These are phyloP conservation scores for Yamagishiella unicocca DNA, from an alignment of 139 green algal species.

Conservation along the genomic window DNA sequence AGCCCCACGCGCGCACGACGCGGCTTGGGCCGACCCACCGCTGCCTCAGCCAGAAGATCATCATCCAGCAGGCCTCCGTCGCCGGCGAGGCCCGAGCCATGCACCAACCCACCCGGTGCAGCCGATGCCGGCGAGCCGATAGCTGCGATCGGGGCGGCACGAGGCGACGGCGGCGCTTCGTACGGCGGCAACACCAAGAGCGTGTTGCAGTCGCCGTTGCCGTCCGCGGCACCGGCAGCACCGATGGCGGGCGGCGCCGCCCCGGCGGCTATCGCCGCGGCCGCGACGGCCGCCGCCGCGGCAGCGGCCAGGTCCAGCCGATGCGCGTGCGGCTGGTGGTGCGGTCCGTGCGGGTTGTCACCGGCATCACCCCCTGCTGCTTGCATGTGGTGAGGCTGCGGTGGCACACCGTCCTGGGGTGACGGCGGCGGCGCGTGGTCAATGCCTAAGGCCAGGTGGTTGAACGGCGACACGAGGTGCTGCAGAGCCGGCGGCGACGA, in stretches of 20 bases:
- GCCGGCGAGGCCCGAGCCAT: not conserved
- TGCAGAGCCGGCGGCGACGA: not conserved
- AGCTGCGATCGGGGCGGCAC: not conserved
- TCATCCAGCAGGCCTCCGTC: not conserved
- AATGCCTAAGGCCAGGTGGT: not conserved
- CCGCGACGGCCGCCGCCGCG: conserved; percentile 24
- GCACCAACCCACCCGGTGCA: not conserved
- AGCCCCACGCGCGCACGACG: conserved; percentile 7
- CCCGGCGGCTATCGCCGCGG: not conserved
- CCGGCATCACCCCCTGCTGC: too few species aligned
- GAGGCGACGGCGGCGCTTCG: not conserved
- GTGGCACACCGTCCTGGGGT: too few species aligned
- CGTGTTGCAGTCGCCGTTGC: not conserved
- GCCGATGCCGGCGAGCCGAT: not conserved
- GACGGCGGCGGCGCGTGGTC: too few species aligned
- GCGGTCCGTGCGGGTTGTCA: not conserved
- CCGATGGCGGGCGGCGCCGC: not conserved
- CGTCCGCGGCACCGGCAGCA: not conserved
- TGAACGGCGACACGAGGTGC: conserved; percentile 8
- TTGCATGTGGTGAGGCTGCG: too few species aligned
- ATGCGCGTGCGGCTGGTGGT: not conserved
- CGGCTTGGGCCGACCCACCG: not conserved
- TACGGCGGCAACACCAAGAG: not conserved
- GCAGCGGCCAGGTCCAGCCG: not conserved
- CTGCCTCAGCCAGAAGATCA: not conserved